phyloP scores from a whole-genome alignment of 225 moss, liverwort and hornwort species.

The Marchantia polymorpha region DNA sequence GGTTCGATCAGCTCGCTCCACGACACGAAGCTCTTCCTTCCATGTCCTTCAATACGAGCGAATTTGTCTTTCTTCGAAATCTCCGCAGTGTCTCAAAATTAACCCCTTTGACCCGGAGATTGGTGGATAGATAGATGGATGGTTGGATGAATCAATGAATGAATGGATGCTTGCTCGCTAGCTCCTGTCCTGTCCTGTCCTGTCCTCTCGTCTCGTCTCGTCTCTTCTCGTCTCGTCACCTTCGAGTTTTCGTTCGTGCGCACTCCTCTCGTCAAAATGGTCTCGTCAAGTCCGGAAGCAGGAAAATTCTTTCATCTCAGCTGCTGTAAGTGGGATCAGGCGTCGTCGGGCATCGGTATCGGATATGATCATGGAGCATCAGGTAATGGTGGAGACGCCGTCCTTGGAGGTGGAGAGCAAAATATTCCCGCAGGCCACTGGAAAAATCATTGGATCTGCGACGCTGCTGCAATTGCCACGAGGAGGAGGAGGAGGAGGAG shows the following conservation, averaged over 20 bases:
- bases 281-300: not conserved
- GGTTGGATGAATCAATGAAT: no score
- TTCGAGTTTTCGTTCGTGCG: not conserved
- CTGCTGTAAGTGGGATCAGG: not conserved
- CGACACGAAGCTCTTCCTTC: not conserved
- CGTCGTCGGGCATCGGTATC: not conserved
- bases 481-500: no score
- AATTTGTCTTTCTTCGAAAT: not conserved
- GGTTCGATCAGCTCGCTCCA: not conserved
- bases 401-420: constrained; percentile 25
- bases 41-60: not conserved
- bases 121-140: no score
- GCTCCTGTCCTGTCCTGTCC: no score
- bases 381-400: constrained; percentile 24
- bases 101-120: not conserved
- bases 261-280: not conserved
- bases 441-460: constrained; percentile 12
- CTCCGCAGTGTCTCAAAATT: not conserved
- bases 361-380: not conserved
- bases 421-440: constrained; percentile 7
- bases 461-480: not conserved
- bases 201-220: no score
- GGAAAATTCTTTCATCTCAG: not conserved
- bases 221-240: no score
- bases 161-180: no score